Evolutionary conservation across 1,139 yeast genomes (phyloP).

Genomic region (Protomyces lactucae-debilis): DNA sequence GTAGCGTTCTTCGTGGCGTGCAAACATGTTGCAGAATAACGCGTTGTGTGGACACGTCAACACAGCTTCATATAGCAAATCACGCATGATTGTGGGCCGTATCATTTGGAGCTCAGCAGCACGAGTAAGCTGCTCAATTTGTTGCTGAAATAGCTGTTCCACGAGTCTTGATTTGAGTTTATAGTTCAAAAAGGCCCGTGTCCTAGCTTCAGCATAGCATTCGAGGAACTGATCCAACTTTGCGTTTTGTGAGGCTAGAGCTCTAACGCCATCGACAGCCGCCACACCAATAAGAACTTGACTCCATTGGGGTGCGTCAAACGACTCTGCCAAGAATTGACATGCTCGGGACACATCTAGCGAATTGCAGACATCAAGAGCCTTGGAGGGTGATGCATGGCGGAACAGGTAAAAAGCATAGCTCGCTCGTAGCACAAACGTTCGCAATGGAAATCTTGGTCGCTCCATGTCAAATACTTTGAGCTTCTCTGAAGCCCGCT

Average conservation of each 20-base stretch:
- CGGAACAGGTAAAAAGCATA: too few relatives aligned
- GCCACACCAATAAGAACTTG: not conserved
- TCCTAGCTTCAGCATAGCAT: not conserved
- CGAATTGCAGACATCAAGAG: too few relatives aligned
- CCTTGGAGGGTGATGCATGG: too few relatives aligned
- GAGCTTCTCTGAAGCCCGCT: too few relatives aligned
- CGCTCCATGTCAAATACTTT: too few relatives aligned
- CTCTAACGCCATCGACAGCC: not conserved
- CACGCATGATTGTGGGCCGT: not conserved
- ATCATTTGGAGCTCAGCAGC: not conserved
- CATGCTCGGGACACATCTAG: not conserved
- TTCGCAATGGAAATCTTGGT: too few relatives aligned
- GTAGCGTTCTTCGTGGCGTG: not conserved
- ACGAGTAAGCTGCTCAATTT: not conserved
- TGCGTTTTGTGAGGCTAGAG: not conserved
- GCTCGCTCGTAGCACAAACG: too few relatives aligned
- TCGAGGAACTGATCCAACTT: not conserved
- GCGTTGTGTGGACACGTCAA: not conserved
- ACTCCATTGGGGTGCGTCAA: not conserved
- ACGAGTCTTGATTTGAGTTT: not conserved
- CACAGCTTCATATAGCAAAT: not conserved
- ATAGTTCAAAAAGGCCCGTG: not conserved
- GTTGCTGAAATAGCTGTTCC: not conserved
- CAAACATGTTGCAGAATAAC: not conserved
- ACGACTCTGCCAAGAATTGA: not conserved